Percentiles rank a stretch among this genome's conserved stretches.
These are phyloP conservation scores for Coemansia javaensis DNA, from an alignment of 192 early-diverging fungal genomes.

Conservation along the genomic window DNA sequence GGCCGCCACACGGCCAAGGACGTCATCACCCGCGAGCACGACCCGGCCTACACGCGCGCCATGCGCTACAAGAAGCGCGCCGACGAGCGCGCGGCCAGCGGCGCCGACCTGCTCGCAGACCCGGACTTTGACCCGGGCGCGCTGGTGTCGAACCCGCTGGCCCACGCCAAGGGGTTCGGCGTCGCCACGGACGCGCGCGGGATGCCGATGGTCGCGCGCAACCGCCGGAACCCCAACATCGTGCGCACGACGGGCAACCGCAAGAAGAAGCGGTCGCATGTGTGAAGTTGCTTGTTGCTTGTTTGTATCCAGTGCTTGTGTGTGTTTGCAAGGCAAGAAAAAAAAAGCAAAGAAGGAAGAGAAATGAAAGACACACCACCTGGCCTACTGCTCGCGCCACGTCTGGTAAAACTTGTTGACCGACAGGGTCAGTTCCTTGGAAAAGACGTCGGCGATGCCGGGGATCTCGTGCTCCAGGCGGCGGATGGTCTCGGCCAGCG, in stretches of 20 bases:
- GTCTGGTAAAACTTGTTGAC: conserved; percentile 50
- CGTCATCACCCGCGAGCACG: conserved; percentile 85
- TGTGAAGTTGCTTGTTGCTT: no score
- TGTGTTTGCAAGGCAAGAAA: not conserved
- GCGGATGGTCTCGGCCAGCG: conserved; percentile 50
- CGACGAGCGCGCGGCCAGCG: conserved; percentile 23
- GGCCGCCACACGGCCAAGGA: conserved; percentile 67
- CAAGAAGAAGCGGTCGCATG: conserved; percentile 49
- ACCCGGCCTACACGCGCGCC: conserved; percentile 68
- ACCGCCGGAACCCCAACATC: conserved; percentile 66
- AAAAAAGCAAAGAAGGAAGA: not conserved
- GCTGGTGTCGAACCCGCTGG: conserved; percentile 7
- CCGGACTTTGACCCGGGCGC: conserved; percentile 36
- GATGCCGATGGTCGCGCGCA: conserved; percentile 59
- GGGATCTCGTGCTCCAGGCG: conserved; percentile 51
- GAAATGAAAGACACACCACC: no score
- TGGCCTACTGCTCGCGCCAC: conserved; percentile 28
- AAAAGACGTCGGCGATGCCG: conserved; percentile 50
- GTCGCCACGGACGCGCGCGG: conserved; percentile 62
- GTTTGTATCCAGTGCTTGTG: no score
- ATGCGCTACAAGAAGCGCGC: conserved; percentile 23
- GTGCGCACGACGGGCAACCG: conserved; percentile 52
- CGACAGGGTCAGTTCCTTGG: conserved; percentile 44
- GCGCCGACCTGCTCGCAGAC: conserved; percentile 26
- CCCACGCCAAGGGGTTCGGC: conserved; percentile 34